Evolutionary conservation across 495 filamentous ascomycete species (phyloP).

Genomic region (Acidiella bohemica): DNA sequence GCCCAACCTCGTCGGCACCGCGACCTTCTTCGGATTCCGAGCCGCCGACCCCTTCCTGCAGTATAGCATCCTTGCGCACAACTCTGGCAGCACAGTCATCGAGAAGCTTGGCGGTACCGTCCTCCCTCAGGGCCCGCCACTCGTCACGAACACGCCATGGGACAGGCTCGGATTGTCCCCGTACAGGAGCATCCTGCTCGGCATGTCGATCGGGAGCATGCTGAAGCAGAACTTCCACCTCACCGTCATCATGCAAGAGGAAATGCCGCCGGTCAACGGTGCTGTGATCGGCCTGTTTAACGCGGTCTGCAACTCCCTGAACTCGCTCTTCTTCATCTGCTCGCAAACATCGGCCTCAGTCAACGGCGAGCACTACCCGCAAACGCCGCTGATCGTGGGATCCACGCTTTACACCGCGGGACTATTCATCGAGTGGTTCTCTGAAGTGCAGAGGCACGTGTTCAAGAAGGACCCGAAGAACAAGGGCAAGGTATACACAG

Average conservation of each 20-base stretch:
- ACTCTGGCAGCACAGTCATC: constrained; percentile 25
- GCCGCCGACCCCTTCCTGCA: constrained; percentile 44
- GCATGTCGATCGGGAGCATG: constrained; percentile 36
- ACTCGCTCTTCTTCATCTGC: constrained; percentile 22
- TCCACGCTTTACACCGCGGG: constrained; percentile 18
- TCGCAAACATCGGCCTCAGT: constrained; percentile 16
- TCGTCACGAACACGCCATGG: constrained; percentile 25
- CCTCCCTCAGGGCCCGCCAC: constrained; percentile 23
- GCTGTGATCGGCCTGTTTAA: constrained; percentile 32
- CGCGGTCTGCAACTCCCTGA: constrained; percentile 33
- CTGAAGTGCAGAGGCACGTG: constrained; percentile 15
- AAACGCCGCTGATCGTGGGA: constrained; percentile 22
- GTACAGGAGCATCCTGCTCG: constrained; percentile 33
- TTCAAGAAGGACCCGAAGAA: constrained; percentile 21
- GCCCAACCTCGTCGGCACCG: constrained; percentile 35
- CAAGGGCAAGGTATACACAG: constrained; percentile 20
- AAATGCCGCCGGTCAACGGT: constrained; percentile 30
- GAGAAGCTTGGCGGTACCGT: constrained; percentile 22
- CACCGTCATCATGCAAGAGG: constrained; percentile 30
- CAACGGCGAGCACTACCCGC: constrained; percentile 22
- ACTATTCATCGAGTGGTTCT: constrained; percentile 17
- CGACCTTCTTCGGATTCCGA: constrained; percentile 45
- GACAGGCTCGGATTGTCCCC: constrained; percentile 31
- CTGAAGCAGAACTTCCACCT: constrained; percentile 41
- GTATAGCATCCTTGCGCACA: constrained; percentile 35